phyloP scores from a whole-genome alignment of 2,329 filamentous ascomycete species.

The Penicillium sp. region DNA sequence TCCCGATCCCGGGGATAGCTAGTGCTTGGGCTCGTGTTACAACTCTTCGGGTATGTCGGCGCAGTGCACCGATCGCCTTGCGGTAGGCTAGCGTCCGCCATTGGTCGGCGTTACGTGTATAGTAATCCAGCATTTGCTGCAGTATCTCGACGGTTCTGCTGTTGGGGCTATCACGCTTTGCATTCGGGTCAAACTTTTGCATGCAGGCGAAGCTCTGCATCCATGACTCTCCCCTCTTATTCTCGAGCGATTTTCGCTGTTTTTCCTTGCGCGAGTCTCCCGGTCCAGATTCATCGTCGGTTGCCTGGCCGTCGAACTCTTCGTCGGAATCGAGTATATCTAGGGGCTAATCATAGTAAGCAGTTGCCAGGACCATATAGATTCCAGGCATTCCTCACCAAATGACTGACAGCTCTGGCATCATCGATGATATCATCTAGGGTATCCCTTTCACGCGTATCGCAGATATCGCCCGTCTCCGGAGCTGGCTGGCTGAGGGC shows the following conservation, averaged over 20 bases:
- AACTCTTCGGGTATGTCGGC: conserved; percentile 61
- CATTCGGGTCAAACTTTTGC: conserved; percentile 49
- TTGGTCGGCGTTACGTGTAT: conserved; percentile 66
- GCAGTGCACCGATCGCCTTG: conserved; percentile 68
- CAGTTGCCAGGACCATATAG: neutral
- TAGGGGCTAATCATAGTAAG: conserved; percentile 25
- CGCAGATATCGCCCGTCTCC: conserved; percentile 6
- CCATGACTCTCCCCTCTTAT: conserved; percentile 24
- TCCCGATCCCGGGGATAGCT: conserved; percentile 63
- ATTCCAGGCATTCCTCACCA: conserved; percentile 38
- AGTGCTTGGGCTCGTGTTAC: conserved; percentile 65
- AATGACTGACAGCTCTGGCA: conserved; percentile 55
- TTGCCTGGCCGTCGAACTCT: conserved; percentile 16
- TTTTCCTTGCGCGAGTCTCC: neutral
- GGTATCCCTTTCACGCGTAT: conserved; percentile 45
- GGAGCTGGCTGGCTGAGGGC: neutral
- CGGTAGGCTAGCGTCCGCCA: conserved; percentile 75
- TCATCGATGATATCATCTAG: conserved; percentile 62
- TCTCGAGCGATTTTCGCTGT: neutral
- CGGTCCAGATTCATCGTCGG: conserved; percentile 8
- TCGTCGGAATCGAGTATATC: conserved; percentile 31
- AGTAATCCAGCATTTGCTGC: conserved; percentile 73
- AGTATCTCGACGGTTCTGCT: conserved; percentile 69
- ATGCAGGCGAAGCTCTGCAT: conserved; percentile 55
- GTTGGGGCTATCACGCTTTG: conserved; percentile 61